Evolutionary conservation across 192 early-diverging fungal genomes (phyloP).

Genomic region (Linderina pennispora): DNA sequence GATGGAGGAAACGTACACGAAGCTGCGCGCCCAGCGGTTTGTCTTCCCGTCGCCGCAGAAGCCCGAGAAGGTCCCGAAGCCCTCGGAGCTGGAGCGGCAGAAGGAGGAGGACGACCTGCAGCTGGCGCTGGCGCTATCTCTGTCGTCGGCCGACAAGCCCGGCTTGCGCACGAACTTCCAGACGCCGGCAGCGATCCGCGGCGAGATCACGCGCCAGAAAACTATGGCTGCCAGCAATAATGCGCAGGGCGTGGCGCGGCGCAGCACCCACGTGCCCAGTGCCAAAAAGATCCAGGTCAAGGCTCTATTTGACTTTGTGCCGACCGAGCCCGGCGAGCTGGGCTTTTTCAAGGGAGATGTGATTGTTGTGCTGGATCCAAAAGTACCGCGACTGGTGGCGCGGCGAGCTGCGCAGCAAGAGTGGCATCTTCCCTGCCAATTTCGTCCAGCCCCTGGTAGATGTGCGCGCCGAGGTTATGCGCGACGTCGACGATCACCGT

Average conservation of each 20-base stretch:
- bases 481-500: slow-evolving; percentile 59
- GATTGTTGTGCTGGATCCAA: slow-evolving; percentile 82
- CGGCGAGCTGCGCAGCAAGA: slow-evolving; percentile 76
- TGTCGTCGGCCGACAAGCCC: slow-evolving; percentile 50
- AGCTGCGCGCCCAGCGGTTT: slow-evolving; percentile 43
- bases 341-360: slow-evolving; percentile 84
- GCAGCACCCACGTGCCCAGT: slow-evolving; percentile 12
- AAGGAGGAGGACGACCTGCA: slow-evolving; percentile 96
- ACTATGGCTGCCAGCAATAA: slow-evolving; percentile 5
- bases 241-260: slow-evolving; percentile 7
- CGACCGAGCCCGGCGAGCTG: slow-evolving; percentile 87
- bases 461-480: slow-evolving; percentile 47
- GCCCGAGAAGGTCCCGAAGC: slow-evolving; percentile 66
- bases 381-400: slow-evolving; percentile 99
- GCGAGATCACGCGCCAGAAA: slow-evolving; percentile 43
- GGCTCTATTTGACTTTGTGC: slow-evolving; percentile 90
- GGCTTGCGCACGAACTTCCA: slow-evolving; percentile 16
- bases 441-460: slow-evolving; percentile 81
- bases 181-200: slow-evolving; percentile 30
- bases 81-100: slow-evolving; percentile 70
- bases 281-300: slow-evolving; percentile 70
- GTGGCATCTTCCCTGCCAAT: slow-evolving; percentile 96
- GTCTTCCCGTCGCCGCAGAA: slow-evolving; percentile 73
- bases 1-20: slow-evolving; percentile 68
- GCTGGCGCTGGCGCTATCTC: slow-evolving; percentile 83